These are phyloP conservation scores for Eimeria necatrix DNA, from an alignment of 169 alveolate species.

Conservation along the genomic window DNA sequence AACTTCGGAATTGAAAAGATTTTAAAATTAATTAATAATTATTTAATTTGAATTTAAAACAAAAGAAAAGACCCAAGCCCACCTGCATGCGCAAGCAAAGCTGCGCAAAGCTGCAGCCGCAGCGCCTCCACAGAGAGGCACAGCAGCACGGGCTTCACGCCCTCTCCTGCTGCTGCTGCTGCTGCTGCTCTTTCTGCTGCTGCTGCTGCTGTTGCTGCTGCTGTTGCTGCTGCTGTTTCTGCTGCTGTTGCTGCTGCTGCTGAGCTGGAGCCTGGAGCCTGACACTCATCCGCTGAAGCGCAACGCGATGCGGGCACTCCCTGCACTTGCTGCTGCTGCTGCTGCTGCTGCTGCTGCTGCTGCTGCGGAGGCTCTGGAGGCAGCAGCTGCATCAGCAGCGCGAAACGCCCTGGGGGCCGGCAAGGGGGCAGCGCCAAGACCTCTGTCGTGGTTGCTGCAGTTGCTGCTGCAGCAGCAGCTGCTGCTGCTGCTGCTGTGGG, in stretches of 20 bases:
- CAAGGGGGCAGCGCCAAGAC: conserved; percentile 52
- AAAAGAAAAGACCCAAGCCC: not conserved
- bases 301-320: not conserved
- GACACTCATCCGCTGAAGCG: not conserved
- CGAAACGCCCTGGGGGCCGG: conserved; percentile 66
- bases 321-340: conserved; percentile 31
- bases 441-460: conserved; percentile 30
- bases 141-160: not conserved
- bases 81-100: conserved; percentile 53
- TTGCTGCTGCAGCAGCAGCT: not conserved
- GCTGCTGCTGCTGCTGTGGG: conserved; percentile 36
- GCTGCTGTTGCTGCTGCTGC: no score
- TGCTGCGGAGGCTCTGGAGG: conserved; percentile 13
- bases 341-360: conserved; percentile 63
- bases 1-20: no score
- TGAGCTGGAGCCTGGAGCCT: not conserved
- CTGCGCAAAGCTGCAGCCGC: conserved; percentile 47
- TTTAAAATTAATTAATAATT: no score
- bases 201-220: no score
- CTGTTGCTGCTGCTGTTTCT: no score
- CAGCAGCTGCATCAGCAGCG: conserved; percentile 61
- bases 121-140: not conserved
- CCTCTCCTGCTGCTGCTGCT: conserved; percentile 59
- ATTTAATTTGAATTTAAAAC: not conserved
- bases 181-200: conserved; percentile 35